Base-by-base conservation (phyloP, 176 grass and related monocot species). In the Ensete ventricosum region DNA sequence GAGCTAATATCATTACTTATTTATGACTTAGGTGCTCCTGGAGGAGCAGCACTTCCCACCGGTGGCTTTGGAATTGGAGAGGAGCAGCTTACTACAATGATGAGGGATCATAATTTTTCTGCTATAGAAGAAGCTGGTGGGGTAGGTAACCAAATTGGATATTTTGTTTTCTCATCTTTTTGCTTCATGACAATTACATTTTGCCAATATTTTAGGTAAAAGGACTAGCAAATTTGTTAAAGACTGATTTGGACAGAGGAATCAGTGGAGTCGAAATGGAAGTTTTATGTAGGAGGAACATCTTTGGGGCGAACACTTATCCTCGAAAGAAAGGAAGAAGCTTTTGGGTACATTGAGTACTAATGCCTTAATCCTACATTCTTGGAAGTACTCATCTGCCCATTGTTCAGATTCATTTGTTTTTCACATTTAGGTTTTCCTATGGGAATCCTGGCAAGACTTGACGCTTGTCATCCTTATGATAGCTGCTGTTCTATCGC, bases 381-480 rank as follows among this genome's bases (percentile, higher is more conserved):
- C 4, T 29, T 29, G 29, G 34, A 43, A 43, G 34, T 43, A 43
- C 4, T 43, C 34, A 43, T 43, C 34, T 43, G 34, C 34, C 34
- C 34, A 43, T 43, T 43, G 34, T 43, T 43, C 34, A 43, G 34
- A 43, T 43, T 54, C 11, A 24, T 17, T 29, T 25, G 63, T 34
- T 16, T 79, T 86, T 27, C 26, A 67, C 55, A n/a, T 88, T 73
- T 73, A 98, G 95, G 68, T 92, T 72, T 98, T 98, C 2, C 69
- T 98, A 49, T 98, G 90, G 95, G 95, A 98, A 82, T 84, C 95
- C n/a, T 98, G 82, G 43, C 87, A 98, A 87, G 95, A 98, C 53
- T 58, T 93, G 73, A 98, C 95, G 16, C 84, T 98, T 48, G 70
- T 98, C 81, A 93, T 98, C 76, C 88, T 98, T 20, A 98, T 98